These are phyloP conservation scores for Aureobasidium leucospermi DNA, from an alignment of 2,329 filamentous ascomycete genomes.

Conservation along the genomic window DNA sequence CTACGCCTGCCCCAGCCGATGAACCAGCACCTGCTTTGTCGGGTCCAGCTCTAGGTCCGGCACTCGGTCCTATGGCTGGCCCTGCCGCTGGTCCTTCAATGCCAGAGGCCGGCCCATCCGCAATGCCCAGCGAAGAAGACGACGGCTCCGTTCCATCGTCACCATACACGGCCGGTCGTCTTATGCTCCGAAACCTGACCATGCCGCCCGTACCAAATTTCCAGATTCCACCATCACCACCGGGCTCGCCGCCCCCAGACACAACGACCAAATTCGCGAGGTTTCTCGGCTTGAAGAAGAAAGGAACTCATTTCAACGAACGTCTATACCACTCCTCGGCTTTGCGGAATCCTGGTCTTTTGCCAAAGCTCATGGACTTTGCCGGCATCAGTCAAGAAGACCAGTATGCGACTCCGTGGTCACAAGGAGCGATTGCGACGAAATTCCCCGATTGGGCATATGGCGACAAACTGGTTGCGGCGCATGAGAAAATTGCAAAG, in stretches of 20 bases:
- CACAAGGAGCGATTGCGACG: slow-evolving; percentile 23
- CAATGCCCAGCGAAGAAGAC: slow-evolving; percentile 1
- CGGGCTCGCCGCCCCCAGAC: slow-evolving; percentile 41
- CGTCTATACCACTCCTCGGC: slow-evolving; percentile 60
- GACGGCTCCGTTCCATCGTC: slow-evolving; percentile 35
- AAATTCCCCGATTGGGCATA: slow-evolving; percentile 14
- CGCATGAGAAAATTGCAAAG: slow-evolving; percentile 13
- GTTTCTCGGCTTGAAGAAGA: slow-evolving; percentile 70
- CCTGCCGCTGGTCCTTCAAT: slow-evolving; percentile 9
- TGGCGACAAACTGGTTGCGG: slow-evolving; percentile 11
- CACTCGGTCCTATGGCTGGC: slow-evolving; percentile 10
- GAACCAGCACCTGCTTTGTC: slow-evolving; percentile 11
- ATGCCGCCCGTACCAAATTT: slow-evolving; percentile 65
- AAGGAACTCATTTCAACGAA: slow-evolving; percentile 70
- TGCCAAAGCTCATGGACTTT: slow-evolving; percentile 66
- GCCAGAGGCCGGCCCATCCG: slow-evolving; percentile 14
- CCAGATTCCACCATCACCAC: slow-evolving; percentile 66
- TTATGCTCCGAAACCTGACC: slow-evolving; percentile 63
- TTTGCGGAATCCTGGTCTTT: slow-evolving; percentile 63
- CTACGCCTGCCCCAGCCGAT: background rate
- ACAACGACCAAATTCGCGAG: slow-evolving; percentile 55
- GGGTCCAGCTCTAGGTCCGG: background rate
- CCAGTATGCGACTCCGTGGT: slow-evolving; percentile 58
- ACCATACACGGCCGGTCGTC: slow-evolving; percentile 60
- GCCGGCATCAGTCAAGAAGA: slow-evolving; percentile 49